Evolutionary conservation across 768 basidiomycete species (phyloP).

Genomic region (Sporobolomyces roseus): DNA sequence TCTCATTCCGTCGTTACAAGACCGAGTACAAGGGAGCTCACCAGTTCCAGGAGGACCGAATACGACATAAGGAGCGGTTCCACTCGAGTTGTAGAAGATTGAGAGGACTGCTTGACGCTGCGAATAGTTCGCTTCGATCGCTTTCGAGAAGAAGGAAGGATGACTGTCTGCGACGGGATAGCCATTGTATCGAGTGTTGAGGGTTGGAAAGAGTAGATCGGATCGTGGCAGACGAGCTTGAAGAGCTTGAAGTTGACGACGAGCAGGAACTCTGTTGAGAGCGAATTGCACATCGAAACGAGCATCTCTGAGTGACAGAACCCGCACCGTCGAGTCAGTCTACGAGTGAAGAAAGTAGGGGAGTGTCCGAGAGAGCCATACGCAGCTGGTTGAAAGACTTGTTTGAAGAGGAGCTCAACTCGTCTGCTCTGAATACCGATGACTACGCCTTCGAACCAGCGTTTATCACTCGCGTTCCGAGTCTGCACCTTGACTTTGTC

Average conservation of each 20-base stretch:
- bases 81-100: conserved; percentile 32
- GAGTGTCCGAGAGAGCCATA: too few relatives aligned
- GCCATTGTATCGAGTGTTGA: neutral
- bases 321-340: too few relatives aligned
- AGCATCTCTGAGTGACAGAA: neutral
- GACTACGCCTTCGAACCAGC: conserved; percentile 27
- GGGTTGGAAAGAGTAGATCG: conserved; percentile 15
- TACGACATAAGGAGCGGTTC: conserved; percentile 45
- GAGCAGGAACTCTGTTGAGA: neutral
- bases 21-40: too few relatives aligned
- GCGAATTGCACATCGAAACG: conserved; percentile 20
- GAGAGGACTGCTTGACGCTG: conserved; percentile 44
- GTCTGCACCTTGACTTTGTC: conserved; percentile 9
- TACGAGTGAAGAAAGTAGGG: neutral
- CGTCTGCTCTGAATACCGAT: neutral
- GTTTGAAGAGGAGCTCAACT: conserved; percentile 8
- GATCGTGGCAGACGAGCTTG: neutral
- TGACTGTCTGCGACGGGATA: too few relatives aligned
- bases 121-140: conserved; percentile 43
- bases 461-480: neutral
- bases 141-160: neutral
- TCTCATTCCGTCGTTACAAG: too few relatives aligned
- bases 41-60: conserved; percentile 48
- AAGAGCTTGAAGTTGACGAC: conserved; percentile 13
- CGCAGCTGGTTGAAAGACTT: conserved; percentile 1